Percentiles rank a stretch among this genome's conserved stretches.
Conservation (phyloP, 2,329 filamentous ascomycete genomes). For the Aspergillus felis region DNA sequence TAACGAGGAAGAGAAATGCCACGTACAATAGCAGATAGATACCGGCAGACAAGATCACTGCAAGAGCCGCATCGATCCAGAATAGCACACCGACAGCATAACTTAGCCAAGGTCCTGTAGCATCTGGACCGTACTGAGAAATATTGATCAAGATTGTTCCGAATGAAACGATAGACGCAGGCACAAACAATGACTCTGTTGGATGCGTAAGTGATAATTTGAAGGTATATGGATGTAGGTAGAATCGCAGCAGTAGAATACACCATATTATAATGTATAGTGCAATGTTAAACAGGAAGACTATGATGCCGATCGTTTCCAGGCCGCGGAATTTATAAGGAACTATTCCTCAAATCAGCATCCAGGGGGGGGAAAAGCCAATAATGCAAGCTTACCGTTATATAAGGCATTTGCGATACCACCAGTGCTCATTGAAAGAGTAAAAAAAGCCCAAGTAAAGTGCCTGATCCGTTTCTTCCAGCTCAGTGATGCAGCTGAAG, state of each 20-base stretch:
- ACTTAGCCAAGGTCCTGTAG: constrained; percentile 59
- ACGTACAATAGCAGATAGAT: constrained; percentile 68
- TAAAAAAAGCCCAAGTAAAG: constrained; percentile 77
- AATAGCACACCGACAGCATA: constrained; percentile 62
- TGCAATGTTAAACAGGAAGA: constrained; percentile 61
- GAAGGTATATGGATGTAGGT: constrained; percentile 66
- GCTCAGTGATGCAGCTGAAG: constrained; percentile 25
- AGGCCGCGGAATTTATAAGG: constrained; percentile 56
- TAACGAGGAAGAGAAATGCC: not conserved
- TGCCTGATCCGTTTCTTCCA: constrained; percentile 57
- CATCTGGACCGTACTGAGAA: constrained; percentile 68
- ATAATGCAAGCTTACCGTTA: constrained; percentile 40
- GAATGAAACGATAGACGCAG: constrained; percentile 63
- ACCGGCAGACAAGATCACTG: constrained; percentile 63
- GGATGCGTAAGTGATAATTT: constrained; percentile 69
- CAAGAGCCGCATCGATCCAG: constrained; percentile 68
- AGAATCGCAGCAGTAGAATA: constrained; percentile 66
- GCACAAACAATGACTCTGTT: constrained; percentile 73
- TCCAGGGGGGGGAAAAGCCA: not conserved
- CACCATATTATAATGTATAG: constrained; percentile 62
- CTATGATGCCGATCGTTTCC: constrained; percentile 54
- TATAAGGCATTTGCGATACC: constrained; percentile 59
- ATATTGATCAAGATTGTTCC: constrained; percentile 76
- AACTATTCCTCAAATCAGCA: constrained; percentile 31
- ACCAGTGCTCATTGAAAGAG: constrained; percentile 61